A percentile compares a stretch with the other conserved stretches of the same genome.
phyloP scores from a whole-genome alignment of 306 rosid genomes.

The Begonia fuchsioides region DNA sequence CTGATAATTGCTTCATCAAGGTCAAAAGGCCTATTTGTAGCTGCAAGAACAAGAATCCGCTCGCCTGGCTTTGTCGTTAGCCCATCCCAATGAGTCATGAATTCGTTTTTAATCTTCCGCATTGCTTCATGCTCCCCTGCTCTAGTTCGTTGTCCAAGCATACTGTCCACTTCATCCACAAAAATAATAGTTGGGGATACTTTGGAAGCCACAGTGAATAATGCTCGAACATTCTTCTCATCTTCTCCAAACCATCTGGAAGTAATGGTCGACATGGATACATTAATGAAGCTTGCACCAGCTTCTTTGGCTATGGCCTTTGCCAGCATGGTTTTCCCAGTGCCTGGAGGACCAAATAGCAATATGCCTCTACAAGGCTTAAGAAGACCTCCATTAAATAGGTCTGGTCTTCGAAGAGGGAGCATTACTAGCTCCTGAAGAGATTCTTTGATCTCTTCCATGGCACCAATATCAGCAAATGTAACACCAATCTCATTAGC shows the following conservation, averaged over 20 bases:
- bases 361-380: constrained; percentile 94
- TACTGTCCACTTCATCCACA: constrained; percentile 97
- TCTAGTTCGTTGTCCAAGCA: constrained; percentile 93
- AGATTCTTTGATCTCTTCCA: constrained; percentile 79
- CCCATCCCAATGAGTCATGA: constrained; percentile 94
- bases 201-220: constrained; percentile 82
- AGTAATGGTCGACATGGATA: constrained; percentile 94
- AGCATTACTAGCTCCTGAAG: constrained; percentile 98
- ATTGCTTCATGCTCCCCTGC: constrained; percentile 97
- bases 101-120: constrained; percentile 96
- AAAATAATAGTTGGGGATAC: constrained; percentile 93
- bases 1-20: constrained; percentile 95
- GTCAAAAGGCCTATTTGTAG: constrained; percentile 93
- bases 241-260: constrained; percentile 99
- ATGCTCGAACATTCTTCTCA: constrained; percentile 90
- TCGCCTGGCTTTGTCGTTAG: constrained; percentile 65
- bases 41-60: constrained; percentile 90
- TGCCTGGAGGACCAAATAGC: constrained; percentile 91
- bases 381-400: constrained; percentile 83
- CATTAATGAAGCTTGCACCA: constrained; percentile 95
- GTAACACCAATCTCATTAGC: constrained; percentile 65
- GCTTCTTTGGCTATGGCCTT: constrained; percentile 97
- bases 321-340: constrained; percentile 96
- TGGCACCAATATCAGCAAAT: constrained; percentile 80
- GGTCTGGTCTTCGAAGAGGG: constrained; percentile 86